Conservation (phyloP, 257 asterid species). For the Solanum commersonii region DNA sequence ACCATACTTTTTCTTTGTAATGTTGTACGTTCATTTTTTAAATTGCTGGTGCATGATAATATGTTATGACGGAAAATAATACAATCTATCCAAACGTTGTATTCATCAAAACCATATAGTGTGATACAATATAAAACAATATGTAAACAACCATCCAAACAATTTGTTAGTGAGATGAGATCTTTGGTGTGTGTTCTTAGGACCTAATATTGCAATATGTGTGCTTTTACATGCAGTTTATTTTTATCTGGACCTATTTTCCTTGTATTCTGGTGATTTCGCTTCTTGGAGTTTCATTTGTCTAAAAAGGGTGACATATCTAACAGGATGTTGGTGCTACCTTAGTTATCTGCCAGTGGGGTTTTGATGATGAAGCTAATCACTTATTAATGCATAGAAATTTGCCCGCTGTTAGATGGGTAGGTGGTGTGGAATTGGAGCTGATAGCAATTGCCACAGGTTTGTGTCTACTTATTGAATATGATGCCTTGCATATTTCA, state of each 20-base stretch:
- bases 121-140: neutral
- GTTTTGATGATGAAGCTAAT: slow-evolving; percentile 97
- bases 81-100: neutral
- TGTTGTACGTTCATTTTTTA: neutral
- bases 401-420: slow-evolving; percentile 97
- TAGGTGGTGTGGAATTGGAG: slow-evolving; percentile 96
- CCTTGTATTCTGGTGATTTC: neutral
- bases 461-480: slow-evolving; percentile 11
- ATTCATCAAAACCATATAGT: neutral
- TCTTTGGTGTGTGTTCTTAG: neutral
- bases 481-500: neutral
- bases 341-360: slow-evolving; percentile 97
- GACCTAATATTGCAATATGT: neutral
- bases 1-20: neutral
- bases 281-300: slow-evolving; percentile 1
- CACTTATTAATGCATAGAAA: slow-evolving; percentile 87
- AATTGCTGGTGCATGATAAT: neutral
- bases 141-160: neutral
- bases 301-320: neutral
- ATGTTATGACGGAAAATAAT: neutral
- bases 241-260: neutral
- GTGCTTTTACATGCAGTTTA: neutral
- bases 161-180: neutral
- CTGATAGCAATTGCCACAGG: slow-evolving; percentile 98
- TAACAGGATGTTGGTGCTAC: slow-evolving; percentile 95